phyloP scores from a whole-genome alignment of 1,139 yeast species.

The Geotrichum fermentans region DNA sequence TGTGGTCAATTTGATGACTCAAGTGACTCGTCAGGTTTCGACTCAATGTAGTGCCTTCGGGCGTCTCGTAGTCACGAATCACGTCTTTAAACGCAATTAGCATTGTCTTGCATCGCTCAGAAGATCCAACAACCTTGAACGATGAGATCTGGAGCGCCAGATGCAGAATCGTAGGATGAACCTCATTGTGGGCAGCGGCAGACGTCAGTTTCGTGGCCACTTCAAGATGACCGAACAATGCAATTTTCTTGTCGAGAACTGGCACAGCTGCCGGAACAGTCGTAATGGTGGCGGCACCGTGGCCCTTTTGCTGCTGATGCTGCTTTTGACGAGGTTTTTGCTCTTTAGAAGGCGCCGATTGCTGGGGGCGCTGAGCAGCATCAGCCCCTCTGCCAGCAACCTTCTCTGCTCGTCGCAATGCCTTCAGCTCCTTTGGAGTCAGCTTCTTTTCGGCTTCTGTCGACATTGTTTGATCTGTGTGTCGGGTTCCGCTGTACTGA shows the following conservation, averaged over 20 bases:
- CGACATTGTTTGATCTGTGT: neutral
- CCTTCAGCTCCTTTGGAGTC: constrained; percentile 80
- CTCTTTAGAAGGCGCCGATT: constrained; percentile 16
- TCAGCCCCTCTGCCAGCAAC: constrained; percentile 80
- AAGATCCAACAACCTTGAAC: constrained; percentile 85
- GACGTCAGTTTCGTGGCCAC: constrained; percentile 44
- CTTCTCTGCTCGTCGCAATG: constrained; percentile 79
- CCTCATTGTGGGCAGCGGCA: constrained; percentile 47
- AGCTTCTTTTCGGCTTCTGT: constrained; percentile 35
- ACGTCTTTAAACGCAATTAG: constrained; percentile 77
- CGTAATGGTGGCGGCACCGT: constrained; percentile 11
- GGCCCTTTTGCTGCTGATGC: constrained; percentile 13
- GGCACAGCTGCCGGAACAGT: constrained; percentile 13
- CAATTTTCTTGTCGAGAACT: constrained; percentile 34
- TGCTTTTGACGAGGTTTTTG: constrained; percentile 5
- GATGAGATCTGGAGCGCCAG: constrained; percentile 78
- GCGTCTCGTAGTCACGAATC: constrained; percentile 76
- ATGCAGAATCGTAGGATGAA: constrained; percentile 81
- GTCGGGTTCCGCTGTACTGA: neutral
- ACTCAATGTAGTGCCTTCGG: constrained; percentile 76
- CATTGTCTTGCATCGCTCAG: constrained; percentile 80
- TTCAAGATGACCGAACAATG: constrained; percentile 79
- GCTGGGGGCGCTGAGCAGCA: constrained; percentile 42
- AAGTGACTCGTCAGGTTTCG: constrained; percentile 85
- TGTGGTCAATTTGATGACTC: constrained; percentile 89